Base-by-base conservation (phyloP, 768 basidiomycete species). In the Mycena rosella region DNA sequence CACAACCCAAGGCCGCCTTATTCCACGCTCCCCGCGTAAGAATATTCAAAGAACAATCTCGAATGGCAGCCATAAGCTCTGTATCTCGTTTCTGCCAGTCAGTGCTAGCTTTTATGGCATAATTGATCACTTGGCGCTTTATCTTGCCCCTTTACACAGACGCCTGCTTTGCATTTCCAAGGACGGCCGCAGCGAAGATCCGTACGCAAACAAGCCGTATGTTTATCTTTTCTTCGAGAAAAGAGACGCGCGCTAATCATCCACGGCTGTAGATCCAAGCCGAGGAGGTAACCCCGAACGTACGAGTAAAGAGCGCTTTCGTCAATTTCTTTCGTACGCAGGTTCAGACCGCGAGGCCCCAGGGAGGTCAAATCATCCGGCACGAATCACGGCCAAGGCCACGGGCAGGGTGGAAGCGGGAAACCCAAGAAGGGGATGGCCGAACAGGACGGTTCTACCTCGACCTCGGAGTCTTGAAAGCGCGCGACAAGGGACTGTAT, bases 341-440 rank as follows among this genome's bases (percentile, higher is more conserved):
- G 42, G 38, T 62, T 54, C 24, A 44, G 32, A 24, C n/a, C 61
- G 32, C 61, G 61, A 4, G 61, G 52, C 24, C 61, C 61, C 24
- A 34, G 53, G 17, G 61, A 54, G 11, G 30, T 54, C 1, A 54
- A 48, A 14, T 47, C 61, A 8, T 8, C 27, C 18, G 15, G 60
- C 26, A 17, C 9, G 3, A n/a, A 9, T 3, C 44, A 34, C 30
- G 30, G 9, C 3, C 51, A 63, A 6, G 53, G 38, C 20, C 49
- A 53, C n/a, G 32, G 20, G 30, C 40, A 40, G 22, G 30, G 18
- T 40, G 52, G 52, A 22, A 53, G 40, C 30, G 40, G 52, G 24
- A 60, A 60, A 24, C 47, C 59, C 0, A 60, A 60, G 59, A 60
- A 49, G 34, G 56, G 56, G 18, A 45, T 44, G 56, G 29, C 42